phyloP scores from a whole-genome alignment of 148 eudicot genomes.

The Rheum nobile region DNA sequence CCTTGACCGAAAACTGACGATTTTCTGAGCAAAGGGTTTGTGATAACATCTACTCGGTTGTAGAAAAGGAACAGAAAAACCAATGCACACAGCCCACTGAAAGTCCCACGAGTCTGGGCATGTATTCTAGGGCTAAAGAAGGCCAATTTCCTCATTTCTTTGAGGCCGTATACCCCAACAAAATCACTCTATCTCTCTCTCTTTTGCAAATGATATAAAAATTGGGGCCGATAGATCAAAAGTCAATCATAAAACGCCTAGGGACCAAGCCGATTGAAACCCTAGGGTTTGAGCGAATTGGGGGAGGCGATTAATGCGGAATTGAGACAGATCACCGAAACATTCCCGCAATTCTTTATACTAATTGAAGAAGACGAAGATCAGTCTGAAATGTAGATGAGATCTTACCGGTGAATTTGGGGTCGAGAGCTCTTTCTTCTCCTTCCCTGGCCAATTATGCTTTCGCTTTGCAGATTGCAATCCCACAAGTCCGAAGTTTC shows the following conservation, averaged over 20 bases:
- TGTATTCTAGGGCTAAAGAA: slow-evolving; percentile 15
- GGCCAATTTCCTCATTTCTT: slow-evolving; percentile 20
- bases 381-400: background rate
- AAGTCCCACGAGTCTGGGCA: slow-evolving; percentile 36
- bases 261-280: slow-evolving; percentile 16
- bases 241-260: slow-evolving; percentile 1
- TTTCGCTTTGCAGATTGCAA: background rate
- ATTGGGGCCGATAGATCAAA: background rate
- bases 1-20: slow-evolving; percentile 11
- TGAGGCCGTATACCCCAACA: background rate
- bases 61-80: slow-evolving; percentile 47
- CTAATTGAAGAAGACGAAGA: background rate
- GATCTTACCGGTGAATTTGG: slow-evolving; percentile 8
- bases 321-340: background rate
- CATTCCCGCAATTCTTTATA: background rate
- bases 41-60: slow-evolving; percentile 34
- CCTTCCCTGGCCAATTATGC: background rate
- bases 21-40: slow-evolving; percentile 27
- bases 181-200: background rate
- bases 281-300: slow-evolving; percentile 12
- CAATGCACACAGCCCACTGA: slow-evolving; percentile 47
- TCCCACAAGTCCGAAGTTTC: background rate
- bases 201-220: background rate
- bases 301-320: slow-evolving; percentile 2
- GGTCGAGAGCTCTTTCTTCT: background rate